Conservation (phyloP, 345 rosid species). For the Microthlaspi erraticum region DNA sequence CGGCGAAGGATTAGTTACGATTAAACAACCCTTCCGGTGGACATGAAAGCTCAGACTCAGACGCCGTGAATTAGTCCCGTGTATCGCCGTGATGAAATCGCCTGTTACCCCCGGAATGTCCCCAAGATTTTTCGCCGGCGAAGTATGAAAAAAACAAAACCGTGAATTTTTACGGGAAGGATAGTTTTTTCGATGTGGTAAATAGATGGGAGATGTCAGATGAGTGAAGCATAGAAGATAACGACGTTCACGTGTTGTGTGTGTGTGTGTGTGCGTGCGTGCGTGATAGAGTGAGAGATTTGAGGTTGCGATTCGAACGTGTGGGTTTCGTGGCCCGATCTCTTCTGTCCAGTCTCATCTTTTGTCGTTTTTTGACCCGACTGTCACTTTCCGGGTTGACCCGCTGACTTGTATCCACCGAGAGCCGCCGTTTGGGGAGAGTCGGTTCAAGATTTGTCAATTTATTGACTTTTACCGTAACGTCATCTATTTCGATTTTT, state of each 20-base stretch:
- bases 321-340: conserved; percentile 16
- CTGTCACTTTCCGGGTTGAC: conserved; percentile 1
- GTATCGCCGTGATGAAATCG: conserved; percentile 33
- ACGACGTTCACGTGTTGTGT: conserved; percentile 5
- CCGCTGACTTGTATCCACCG: neutral
- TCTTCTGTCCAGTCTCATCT: neutral
- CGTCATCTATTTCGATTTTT: neutral
- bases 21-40: conserved; percentile 35
- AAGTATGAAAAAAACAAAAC: neutral
- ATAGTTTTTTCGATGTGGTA: conserved; percentile 8
- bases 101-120: neutral
- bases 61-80: conserved; percentile 21
- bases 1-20: conserved; percentile 80
- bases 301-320: conserved; percentile 16
- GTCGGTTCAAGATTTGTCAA: conserved; percentile 14
- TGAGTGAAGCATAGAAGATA: conserved; percentile 12
- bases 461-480: conserved; percentile 11
- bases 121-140: conserved; percentile 2
- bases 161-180: neutral
- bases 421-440: conserved; percentile 3
- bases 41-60: conserved; percentile 26
- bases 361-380: conserved; percentile 26
- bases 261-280: neutral
- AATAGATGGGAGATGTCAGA: neutral
- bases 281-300: neutral